These are phyloP conservation scores for Pseudocercospora fuligena DNA, from an alignment of 2,329 filamentous ascomycete genomes.

Conservation along the genomic window DNA sequence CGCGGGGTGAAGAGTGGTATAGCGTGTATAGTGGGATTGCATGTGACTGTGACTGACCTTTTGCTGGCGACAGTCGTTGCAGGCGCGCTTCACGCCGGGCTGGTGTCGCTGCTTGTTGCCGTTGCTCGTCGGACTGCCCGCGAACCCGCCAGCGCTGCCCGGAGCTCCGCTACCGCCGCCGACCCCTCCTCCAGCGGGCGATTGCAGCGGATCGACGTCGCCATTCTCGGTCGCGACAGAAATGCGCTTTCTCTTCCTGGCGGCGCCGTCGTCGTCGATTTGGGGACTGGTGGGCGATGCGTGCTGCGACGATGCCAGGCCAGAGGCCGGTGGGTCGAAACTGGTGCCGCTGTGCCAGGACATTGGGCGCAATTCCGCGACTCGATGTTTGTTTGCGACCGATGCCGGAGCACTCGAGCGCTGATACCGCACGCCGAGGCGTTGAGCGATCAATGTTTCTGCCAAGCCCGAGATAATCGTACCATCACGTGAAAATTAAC, in stretches of 20 bases:
- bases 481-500: background rate
- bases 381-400: constrained; percentile 5
- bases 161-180: constrained; percentile 24
- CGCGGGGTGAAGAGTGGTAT: background rate
- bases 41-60: constrained; percentile 61
- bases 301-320: constrained; percentile 27
- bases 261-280: constrained; percentile 16
- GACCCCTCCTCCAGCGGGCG: constrained; percentile 15
- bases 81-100: constrained; percentile 72
- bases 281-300: constrained; percentile 23
- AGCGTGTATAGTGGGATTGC: background rate
- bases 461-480: background rate
- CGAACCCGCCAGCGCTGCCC: constrained; percentile 25
- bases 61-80: constrained; percentile 84
- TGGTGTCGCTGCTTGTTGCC: constrained; percentile 37
- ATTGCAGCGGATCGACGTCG: background rate
- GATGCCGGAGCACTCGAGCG: constrained; percentile 10
- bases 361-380: constrained; percentile 24
- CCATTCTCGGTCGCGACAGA: constrained; percentile 22
- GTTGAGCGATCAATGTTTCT: background rate
- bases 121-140: constrained; percentile 27
- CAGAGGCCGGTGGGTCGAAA: constrained; percentile 31
- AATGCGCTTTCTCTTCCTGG: constrained; percentile 32
- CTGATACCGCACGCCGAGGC: background rate
- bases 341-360: constrained; percentile 33